Percentiles rank a stretch among this genome's conserved stretches.
These are phyloP conservation scores for Marasmius fiardii DNA, from an alignment of 1,284 basidiomycete genomes.

Conservation along the genomic window DNA sequence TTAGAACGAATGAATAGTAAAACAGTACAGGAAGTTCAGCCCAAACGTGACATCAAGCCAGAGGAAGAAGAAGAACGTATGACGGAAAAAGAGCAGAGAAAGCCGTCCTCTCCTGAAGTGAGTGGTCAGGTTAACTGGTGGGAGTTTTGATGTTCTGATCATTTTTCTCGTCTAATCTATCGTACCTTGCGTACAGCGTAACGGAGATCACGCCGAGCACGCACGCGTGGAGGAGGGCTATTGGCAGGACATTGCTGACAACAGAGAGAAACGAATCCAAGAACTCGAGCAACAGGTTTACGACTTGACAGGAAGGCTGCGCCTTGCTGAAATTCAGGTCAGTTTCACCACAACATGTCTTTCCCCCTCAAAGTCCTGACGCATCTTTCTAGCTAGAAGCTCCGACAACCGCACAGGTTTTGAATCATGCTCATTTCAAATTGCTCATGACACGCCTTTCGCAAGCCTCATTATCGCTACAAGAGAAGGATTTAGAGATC, in stretches of 20 bases:
- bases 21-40: slow-evolving; percentile 46
- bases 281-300: slow-evolving; percentile 44
- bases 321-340: slow-evolving; percentile 45
- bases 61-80: slow-evolving; percentile 34
- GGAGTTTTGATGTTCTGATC: slow-evolving; percentile 46
- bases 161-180: slow-evolving; percentile 36
- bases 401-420: slow-evolving; percentile 22
- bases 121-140: slow-evolving; percentile 68
- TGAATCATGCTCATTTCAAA: slow-evolving; percentile 47
- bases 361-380: not conserved
- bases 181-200: slow-evolving; percentile 30
- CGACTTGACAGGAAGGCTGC: slow-evolving; percentile 36
- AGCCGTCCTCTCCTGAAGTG: slow-evolving; percentile 63
- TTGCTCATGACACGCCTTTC: slow-evolving; percentile 29
- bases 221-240: slow-evolving; percentile 24
- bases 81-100: slow-evolving; percentile 48
- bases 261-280: slow-evolving; percentile 39
- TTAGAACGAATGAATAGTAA: slow-evolving; percentile 70
- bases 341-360: slow-evolving; percentile 8
- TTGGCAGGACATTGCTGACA: slow-evolving; percentile 33
- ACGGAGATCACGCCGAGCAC: slow-evolving; percentile 26
- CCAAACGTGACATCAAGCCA: slow-evolving; percentile 19
- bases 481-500: slow-evolving; percentile 25
- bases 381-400: not conserved
- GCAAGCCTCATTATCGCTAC: slow-evolving; percentile 27